Evolutionary conservation across 108 stramenopile species (phyloP).

Genomic region (Seminavis robusta): DNA sequence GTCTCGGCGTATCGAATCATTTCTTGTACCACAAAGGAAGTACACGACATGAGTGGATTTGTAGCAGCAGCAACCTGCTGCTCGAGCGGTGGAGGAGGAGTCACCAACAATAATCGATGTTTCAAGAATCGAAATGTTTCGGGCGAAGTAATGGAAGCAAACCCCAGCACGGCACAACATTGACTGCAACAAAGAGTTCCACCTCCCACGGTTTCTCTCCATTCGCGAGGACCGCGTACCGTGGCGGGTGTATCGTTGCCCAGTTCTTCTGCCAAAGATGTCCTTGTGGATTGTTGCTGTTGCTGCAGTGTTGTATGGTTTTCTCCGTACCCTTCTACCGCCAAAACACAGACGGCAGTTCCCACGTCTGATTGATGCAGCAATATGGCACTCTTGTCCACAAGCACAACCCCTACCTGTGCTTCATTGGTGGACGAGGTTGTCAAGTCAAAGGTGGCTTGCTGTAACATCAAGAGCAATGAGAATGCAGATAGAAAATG

Average conservation of each 20-base stretch:
- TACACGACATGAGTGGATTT: too few species aligned
- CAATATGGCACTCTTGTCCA: slow-evolving; percentile 51
- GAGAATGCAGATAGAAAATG: too few species aligned
- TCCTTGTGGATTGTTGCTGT: background rate
- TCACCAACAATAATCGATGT: slow-evolving; percentile 45
- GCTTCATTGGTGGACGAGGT: too few species aligned
- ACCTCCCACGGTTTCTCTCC: slow-evolving; percentile 39
- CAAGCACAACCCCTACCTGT: too few species aligned
- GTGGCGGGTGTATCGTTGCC: slow-evolving; percentile 7
- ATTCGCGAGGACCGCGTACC: slow-evolving; percentile 28
- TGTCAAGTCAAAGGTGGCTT: too few species aligned
- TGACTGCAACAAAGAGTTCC: slow-evolving; percentile 35
- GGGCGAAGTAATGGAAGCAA: slow-evolving; percentile 48
- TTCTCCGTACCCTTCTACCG: slow-evolving; percentile 61
- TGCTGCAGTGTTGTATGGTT: slow-evolving; percentile 5
- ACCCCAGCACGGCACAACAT: slow-evolving; percentile 67
- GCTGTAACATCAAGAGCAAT: too few species aligned
- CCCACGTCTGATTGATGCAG: slow-evolving; percentile 45
- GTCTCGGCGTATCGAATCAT: slow-evolving; percentile 78
- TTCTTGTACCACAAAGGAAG: slow-evolving; percentile 70
- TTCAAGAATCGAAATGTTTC: slow-evolving; percentile 70
- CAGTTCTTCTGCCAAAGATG: background rate
- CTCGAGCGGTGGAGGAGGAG: too few species aligned
- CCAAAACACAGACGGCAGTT: slow-evolving; percentile 31
- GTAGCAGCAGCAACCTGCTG: background rate